Base-by-base conservation (phyloP, 2,329 filamentous ascomycete species). In the Amphichorda felina region DNA sequence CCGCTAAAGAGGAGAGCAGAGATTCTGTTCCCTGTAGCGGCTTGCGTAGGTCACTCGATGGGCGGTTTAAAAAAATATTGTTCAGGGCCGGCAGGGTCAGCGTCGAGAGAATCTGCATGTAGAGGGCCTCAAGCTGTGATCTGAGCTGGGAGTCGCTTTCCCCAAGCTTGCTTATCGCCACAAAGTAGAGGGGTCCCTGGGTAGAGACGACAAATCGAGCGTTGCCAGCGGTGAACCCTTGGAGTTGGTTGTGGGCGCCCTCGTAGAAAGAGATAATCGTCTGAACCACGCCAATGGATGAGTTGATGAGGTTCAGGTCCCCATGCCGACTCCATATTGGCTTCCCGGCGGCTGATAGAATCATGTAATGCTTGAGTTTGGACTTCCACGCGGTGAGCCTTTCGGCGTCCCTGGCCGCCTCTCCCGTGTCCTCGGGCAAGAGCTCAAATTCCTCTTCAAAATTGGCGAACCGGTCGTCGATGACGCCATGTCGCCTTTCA, bases 261-360 rank as follows among this genome's bases (percentile, higher is more conserved):
- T 94, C 82, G 51, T 93, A 96, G 54, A 95, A 95, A 1, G 91
- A 96, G 42, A 98, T 94, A 47, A 98, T 89, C 30, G 91, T 98
- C 55, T 96, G 91, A 2, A 95, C 80, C 14, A 98, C 81, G 28
- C 91, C 91, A 54, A 96, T 89, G 48, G 91, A 95, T 34, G 83
- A 82, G 48, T 93, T 94, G 52, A 96, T 86, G 30, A 96, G 65
- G 37, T 81, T 78, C 44, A 94, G 72, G 46, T 95, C 86, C 28
- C 93, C 91, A 53, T 98, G 89, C 33, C 93, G 75, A 50, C 87
- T 96, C 68, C 89, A 98, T 33, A 98, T 93, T 9, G 91, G 93
- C 55, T 98, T 98, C 15, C 91, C 91, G 8, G 93, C 89, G 11
- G 87, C 89, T 3, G 91, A 96, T 2, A 98, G 66, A 48, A 98